Evolutionary conservation across 257 asterid genomes (phyloP).

Genomic region (Penstemon newberryi): DNA sequence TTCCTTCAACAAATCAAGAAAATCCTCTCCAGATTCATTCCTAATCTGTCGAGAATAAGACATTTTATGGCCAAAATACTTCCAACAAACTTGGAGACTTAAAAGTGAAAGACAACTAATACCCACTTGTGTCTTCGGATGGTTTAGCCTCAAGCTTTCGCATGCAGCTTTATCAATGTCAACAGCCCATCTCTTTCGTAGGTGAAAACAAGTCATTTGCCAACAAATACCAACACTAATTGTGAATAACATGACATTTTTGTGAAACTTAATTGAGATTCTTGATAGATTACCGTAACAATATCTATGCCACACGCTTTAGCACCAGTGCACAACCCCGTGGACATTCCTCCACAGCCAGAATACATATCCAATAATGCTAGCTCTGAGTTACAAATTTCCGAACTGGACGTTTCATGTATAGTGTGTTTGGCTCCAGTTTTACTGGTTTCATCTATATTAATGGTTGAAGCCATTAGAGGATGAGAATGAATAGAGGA

Average conservation of each 20-base stretch:
- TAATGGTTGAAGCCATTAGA: slow-evolving; percentile 18
- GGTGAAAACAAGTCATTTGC: slow-evolving; percentile 27
- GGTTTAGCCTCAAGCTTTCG: slow-evolving; percentile 48
- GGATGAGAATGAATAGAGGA: slow-evolving; percentile 28
- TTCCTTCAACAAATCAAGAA: slow-evolving; percentile 48
- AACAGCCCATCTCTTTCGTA: slow-evolving; percentile 51
- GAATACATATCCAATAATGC: slow-evolving; percentile 48
- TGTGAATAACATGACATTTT: slow-evolving; percentile 10
- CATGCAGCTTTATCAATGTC: slow-evolving; percentile 49
- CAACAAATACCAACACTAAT: slow-evolving; percentile 21
- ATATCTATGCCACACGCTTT: slow-evolving; percentile 46
- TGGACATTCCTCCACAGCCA: slow-evolving; percentile 65
- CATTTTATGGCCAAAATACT: slow-evolving; percentile 25
- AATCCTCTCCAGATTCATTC: slow-evolving; percentile 49
- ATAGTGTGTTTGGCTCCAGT: slow-evolving; percentile 19
- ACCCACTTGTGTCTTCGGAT: slow-evolving; percentile 44
- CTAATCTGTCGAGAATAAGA: slow-evolving; percentile 42
- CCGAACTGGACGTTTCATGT: slow-evolving; percentile 20
- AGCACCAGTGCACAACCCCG: slow-evolving; percentile 48
- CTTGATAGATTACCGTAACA: slow-evolving; percentile 37
- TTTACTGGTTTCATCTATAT: slow-evolving; percentile 18
- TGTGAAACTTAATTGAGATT: slow-evolving; percentile 14
- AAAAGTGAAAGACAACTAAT: slow-evolving; percentile 13
- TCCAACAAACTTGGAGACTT: slow-evolving; percentile 22
- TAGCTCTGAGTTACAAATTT: slow-evolving; percentile 32